These are phyloP conservation scores for Cryptococcus neoformans DNA, from an alignment of 1,284 basidiomycete species.

Conservation along the genomic window DNA sequence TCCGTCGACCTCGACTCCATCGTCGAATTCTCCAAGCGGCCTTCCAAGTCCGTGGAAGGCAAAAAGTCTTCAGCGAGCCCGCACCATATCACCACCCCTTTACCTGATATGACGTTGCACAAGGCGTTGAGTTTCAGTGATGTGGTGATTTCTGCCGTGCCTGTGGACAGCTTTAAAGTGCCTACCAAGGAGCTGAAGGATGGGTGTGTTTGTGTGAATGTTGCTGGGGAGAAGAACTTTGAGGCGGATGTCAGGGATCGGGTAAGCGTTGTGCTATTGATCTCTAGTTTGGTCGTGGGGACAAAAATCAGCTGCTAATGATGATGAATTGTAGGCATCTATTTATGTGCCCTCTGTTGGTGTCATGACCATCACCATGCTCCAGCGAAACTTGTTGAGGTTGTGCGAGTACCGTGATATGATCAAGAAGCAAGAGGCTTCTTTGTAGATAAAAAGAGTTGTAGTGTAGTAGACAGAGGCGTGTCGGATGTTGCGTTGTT, in stretches of 20 bases:
- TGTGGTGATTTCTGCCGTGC: constrained; percentile 88
- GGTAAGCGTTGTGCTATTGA: constrained; percentile 52
- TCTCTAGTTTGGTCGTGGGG: not conserved
- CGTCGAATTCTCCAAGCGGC: constrained; percentile 85
- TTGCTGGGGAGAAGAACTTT: constrained; percentile 96
- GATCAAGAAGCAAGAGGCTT: constrained; percentile 20
- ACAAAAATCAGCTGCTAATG: not conserved
- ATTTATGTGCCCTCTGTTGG: constrained; percentile 92
- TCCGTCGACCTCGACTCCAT: constrained; percentile 85
- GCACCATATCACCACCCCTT: constrained; percentile 74
- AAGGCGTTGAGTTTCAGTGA: constrained; percentile 78
- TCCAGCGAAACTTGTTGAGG: constrained; percentile 86
- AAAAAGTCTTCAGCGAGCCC: constrained; percentile 61
- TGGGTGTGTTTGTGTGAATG: constrained; percentile 89
- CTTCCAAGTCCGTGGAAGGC: constrained; percentile 46
- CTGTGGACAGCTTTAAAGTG: constrained; percentile 81
- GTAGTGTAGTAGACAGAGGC: not conserved
- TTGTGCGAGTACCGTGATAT: constrained; percentile 64
- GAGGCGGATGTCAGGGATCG: constrained; percentile 88
- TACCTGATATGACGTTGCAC: constrained; percentile 60
- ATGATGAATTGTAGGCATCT: constrained; percentile 60
- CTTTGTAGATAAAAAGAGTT: not conserved
- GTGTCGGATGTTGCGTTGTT: not conserved
- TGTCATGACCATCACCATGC: constrained; percentile 95
- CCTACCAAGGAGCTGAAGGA: constrained; percentile 86